Evolutionary conservation across 2,329 filamentous ascomycete species (phyloP).

Genomic region (Grosmannia serpens): DNA sequence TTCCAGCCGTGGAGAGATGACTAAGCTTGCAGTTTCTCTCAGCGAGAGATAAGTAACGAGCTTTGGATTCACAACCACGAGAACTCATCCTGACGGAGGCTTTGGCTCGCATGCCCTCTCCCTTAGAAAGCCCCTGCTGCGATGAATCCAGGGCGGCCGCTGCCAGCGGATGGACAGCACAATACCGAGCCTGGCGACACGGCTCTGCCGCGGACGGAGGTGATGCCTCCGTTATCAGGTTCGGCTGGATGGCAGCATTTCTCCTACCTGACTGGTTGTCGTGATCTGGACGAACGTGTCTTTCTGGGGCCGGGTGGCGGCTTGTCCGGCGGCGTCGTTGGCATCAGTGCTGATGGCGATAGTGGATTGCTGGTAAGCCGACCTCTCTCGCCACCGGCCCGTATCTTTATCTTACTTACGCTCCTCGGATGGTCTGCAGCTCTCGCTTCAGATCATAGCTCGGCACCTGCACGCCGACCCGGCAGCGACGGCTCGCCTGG

Average conservation of each 20-base stretch:
- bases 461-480: constrained; percentile 22
- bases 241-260: not conserved
- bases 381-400: not conserved
- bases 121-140: not conserved
- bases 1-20: not conserved
- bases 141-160: not conserved
- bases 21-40: not conserved
- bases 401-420: not conserved
- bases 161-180: not conserved
- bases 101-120: too few relatives aligned
- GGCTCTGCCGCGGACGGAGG: not conserved
- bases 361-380: constrained; percentile 23
- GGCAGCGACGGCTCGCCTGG: constrained; percentile 24
- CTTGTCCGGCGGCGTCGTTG: constrained; percentile 36
- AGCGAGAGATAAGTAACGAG: not conserved
- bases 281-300: constrained; percentile 35
- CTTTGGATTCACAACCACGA: not conserved
- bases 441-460: constrained; percentile 38
- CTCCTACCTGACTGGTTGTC: constrained; percentile 27
- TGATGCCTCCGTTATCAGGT: not conserved
- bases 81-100: too few relatives aligned
- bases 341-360: constrained; percentile 41
- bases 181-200: not conserved
- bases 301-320: constrained; percentile 32
- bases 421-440: constrained; percentile 15